Conservation (phyloP, 768 basidiomycete genomes). For the Mycena polygramma region DNA sequence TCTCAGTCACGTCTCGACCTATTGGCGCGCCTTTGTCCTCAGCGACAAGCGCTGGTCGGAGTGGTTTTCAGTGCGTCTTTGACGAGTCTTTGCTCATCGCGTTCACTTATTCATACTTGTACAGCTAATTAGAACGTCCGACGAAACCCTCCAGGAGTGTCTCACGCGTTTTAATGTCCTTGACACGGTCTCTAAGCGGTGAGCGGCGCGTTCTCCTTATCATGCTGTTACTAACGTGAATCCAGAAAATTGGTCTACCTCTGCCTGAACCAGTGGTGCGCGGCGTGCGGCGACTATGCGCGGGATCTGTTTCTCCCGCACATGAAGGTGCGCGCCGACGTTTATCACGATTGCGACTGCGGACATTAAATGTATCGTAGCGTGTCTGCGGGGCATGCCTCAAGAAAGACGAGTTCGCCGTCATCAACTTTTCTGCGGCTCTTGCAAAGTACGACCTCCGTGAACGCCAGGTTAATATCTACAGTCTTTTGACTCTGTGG, state of each 20-base stretch:
- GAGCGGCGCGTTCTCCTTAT: neutral
- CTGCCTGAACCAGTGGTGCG: constrained; percentile 10
- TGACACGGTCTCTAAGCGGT: constrained; percentile 24
- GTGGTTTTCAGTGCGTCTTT: constrained; percentile 24
- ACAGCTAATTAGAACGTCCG: constrained; percentile 3
- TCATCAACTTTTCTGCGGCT: constrained; percentile 14
- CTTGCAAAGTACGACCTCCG: constrained; percentile 31
- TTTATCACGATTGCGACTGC: neutral
- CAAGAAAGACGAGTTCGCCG: constrained; percentile 10
- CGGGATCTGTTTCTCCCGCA: constrained; percentile 19
- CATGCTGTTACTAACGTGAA: no score
- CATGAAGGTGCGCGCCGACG: constrained; percentile 14
- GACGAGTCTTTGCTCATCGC: neutral
- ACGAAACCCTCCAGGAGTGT: constrained; percentile 18
- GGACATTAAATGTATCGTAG: neutral
- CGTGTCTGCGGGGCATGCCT: constrained; percentile 29
- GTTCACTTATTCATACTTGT: neutral
- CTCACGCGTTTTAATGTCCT: constrained; percentile 23
- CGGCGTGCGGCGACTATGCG: constrained; percentile 14
- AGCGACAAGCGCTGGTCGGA: constrained; percentile 33
- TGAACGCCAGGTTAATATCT: constrained; percentile 10
- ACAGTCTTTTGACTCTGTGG: constrained; percentile 7
- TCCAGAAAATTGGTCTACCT: constrained; percentile 18
- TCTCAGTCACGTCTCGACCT: constrained; percentile 31
- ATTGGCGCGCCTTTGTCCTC: constrained; percentile 34